Evolutionary conservation across 805 yeast genomes (phyloP), one percentile per base, ranked within the genome.

Genomic region (Lipomyces starkeyi): DNA sequence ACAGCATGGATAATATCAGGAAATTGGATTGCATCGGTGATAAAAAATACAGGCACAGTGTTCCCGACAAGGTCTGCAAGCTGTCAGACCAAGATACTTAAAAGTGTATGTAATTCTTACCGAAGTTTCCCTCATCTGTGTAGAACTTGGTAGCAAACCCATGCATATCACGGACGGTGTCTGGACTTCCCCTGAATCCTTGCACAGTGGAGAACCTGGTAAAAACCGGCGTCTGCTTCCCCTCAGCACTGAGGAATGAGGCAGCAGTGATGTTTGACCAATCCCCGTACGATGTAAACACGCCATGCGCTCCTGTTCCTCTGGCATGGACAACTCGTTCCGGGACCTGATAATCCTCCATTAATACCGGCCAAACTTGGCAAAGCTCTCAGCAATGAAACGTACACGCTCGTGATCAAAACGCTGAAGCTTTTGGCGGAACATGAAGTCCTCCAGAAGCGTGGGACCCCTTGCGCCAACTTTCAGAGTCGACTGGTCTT

Each of bases 321-420:
- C 91, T 92, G 65, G 97, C 97, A 77, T 91, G 97, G 52, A 92
- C 97, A 66, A 91, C 97, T 27, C 97, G 84, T 81, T 91, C 97
- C 14, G 97, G 97, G 71, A 91, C 89, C 59, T 57, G 59, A 57
- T 29, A n/a, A 5, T 27, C 13, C 43, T 13, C 27, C 20, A 47
- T 57, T 20, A 57, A n/a, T 25, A 57, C 59, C 17, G 43, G 2
- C 59, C 6, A 29, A 27, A 14, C 59, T 32, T 25, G 27, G 29
- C 55, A 52, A 52, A 52, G 13, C 29, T 52, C 29, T 52, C 32
- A 20, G 25, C 47, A 35, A 57, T 7, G 11, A 6, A 20, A 57
- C 59, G 29, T 57, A 57, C 59, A 79, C 97, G 83, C 80, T 91
- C 97, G 73, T 96, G 84, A 80, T 91, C 96, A 75, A 91, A 91